phyloP scores from a whole-genome alignment of 2,329 filamentous ascomycete species.

The Thielaviopsis populi region DNA sequence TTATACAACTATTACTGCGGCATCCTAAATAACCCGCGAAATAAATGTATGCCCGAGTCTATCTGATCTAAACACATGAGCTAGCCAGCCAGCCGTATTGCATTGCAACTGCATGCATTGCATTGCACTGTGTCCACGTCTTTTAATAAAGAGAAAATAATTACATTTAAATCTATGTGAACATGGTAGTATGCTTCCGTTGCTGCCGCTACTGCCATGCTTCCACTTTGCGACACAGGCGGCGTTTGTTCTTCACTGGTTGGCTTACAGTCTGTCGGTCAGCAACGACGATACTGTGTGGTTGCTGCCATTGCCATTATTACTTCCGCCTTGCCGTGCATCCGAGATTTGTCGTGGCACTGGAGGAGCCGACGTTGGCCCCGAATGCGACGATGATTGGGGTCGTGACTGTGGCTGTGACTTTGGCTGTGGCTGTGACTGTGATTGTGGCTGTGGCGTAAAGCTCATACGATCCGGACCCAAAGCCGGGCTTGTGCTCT shows the following conservation, averaged over 20 bases:
- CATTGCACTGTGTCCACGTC: neutral
- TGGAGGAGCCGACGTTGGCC: neutral
- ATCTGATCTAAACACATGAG: neutral
- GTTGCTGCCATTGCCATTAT: slow-evolving; percentile 16
- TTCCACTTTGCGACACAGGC: neutral
- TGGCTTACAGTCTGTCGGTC: slow-evolving; percentile 25
- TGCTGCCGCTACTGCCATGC: neutral
- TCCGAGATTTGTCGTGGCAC: neutral
- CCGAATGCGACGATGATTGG: neutral
- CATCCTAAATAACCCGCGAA: neutral
- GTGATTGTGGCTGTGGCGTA: slow-evolving; percentile 4
- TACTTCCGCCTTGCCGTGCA: slow-evolving; percentile 10
- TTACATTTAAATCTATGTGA: neutral
- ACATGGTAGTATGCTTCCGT: neutral
- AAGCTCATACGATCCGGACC: slow-evolving; percentile 1
- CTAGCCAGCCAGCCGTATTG: too few relatives aligned
- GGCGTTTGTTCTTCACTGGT: slow-evolving; percentile 16
- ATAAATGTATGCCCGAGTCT: neutral
- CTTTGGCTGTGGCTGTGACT: neutral
- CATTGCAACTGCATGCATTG: too few relatives aligned
- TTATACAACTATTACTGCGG: neutral
- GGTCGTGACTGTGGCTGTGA: neutral
- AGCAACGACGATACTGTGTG: slow-evolving; percentile 33
- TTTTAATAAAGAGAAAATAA: neutral
- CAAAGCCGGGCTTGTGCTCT: neutral